Percentiles rank a stretch among this genome's conserved stretches.
Conservation (phyloP, 352 stramenopile species). For the Pelagophyceae sp. region DNA sequence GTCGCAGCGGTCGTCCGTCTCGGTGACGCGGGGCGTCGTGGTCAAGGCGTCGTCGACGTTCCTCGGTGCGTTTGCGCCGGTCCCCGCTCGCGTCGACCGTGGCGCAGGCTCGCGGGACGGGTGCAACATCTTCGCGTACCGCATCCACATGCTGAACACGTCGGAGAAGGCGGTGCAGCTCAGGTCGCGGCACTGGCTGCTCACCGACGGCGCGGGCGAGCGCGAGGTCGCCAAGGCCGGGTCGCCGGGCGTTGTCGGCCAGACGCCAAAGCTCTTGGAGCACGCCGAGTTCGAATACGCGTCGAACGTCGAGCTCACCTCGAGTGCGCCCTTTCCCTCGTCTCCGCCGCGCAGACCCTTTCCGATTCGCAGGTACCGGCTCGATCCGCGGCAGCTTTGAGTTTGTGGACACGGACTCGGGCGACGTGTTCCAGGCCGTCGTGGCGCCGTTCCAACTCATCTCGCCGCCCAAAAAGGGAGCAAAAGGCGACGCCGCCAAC, state of each 20-base stretch:
- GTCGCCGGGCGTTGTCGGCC: conserved; percentile 20
- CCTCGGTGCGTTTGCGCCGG: background rate
- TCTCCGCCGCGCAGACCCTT: too few relatives aligned
- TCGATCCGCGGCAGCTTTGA: background rate
- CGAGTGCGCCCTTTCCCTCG: too few relatives aligned
- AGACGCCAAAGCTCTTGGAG: conserved; percentile 17
- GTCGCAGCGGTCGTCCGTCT: background rate
- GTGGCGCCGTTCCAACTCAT: conserved; percentile 1
- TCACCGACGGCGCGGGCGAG: background rate
- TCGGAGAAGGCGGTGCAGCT: background rate
- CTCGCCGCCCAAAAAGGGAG: background rate
- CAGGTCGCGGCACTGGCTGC: conserved; percentile 1
- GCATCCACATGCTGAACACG: background rate
- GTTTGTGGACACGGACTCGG: background rate
- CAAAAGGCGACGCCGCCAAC: background rate
- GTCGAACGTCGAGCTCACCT: background rate
- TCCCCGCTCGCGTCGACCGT: too few relatives aligned
- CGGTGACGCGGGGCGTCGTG: background rate
- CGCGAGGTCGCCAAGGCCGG: background rate
- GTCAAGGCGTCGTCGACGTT: background rate
- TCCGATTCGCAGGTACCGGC: too few relatives aligned
- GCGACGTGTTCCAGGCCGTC: background rate
- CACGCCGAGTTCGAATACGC: conserved; percentile 25
- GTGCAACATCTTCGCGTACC: conserved; percentile 11
- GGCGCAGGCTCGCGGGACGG: too few relatives aligned